Evolutionary conservation across 2,329 filamentous ascomycete species (phyloP).

Genomic region (Thyridium curvatum): DNA sequence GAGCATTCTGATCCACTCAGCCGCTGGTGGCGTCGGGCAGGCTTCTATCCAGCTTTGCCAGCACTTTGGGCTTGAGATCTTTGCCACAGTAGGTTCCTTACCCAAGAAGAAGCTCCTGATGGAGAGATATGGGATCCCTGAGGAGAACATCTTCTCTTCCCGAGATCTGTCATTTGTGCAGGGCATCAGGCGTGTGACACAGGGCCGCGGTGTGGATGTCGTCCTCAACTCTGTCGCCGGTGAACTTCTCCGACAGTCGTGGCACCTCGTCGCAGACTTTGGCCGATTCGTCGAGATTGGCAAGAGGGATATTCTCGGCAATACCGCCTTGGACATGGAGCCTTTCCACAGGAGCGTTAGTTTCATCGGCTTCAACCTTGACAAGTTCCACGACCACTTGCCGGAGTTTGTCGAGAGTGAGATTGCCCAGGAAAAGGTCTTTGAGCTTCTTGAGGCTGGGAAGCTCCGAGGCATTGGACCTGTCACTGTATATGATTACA

Average conservation of each 20-base stretch:
- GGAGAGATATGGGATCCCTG: neutral
- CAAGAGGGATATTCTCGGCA: conserved; percentile 18
- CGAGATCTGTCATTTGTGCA: neutral
- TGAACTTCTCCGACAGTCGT: conserved; percentile 21
- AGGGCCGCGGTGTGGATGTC: conserved; percentile 1
- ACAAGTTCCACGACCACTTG: no score
- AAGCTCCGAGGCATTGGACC: neutral
- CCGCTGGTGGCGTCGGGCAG: conserved; percentile 25
- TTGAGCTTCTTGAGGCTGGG: neutral
- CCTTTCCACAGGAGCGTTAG: conserved; percentile 18
- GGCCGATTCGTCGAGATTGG: conserved; percentile 26
- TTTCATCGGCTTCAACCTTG: conserved; percentile 4
- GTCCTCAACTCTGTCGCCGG: conserved; percentile 9
- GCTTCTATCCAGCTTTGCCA: conserved; percentile 21
- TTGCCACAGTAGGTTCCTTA: conserved; percentile 1
- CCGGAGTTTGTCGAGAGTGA: no score
- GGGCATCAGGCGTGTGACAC: neutral
- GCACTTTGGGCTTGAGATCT: conserved; percentile 20
- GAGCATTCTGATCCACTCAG: conserved; percentile 29
- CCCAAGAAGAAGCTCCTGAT: neutral
- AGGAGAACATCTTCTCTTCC: conserved; percentile 2
- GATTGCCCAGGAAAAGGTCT: neutral
- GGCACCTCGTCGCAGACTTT: conserved; percentile 20
- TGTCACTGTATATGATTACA: neutral
- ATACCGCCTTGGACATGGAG: conserved; percentile 23